phyloP scores from a whole-genome alignment of 495 filamentous ascomycete species.

The Daldinia grandis region DNA sequence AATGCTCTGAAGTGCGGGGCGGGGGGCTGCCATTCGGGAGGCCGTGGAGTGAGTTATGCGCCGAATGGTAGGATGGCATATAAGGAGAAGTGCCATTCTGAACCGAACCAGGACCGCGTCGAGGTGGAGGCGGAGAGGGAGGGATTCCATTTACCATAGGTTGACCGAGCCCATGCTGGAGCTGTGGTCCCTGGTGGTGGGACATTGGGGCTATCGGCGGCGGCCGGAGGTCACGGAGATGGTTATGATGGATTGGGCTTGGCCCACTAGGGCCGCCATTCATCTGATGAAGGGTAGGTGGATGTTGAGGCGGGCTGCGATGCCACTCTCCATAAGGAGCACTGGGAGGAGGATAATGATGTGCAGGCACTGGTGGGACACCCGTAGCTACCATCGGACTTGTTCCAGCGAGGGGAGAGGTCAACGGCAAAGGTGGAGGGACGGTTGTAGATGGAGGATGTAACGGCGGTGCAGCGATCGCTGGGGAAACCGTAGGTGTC shows the following conservation, averaged over 20 bases:
- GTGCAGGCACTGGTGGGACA: slow-evolving; percentile 43
- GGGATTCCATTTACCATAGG: slow-evolving; percentile 53
- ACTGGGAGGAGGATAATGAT: slow-evolving; percentile 53
- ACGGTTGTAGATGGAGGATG: slow-evolving; percentile 33
- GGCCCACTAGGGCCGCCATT: slow-evolving; percentile 48
- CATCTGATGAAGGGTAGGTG: slow-evolving; percentile 50
- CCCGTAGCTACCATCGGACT: slow-evolving; percentile 44
- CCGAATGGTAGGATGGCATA: slow-evolving; percentile 39
- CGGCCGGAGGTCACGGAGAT: slow-evolving; percentile 53
- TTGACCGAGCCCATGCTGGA: slow-evolving; percentile 53
- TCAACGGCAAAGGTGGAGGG: slow-evolving; percentile 39
- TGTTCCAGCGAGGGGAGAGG: slow-evolving; percentile 30
- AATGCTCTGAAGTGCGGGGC: slow-evolving; percentile 44
- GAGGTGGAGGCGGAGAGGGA: slow-evolving; percentile 54
- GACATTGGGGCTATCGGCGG: slow-evolving; percentile 51
- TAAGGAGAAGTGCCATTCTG: slow-evolving; percentile 34
- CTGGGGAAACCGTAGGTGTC: slow-evolving; percentile 22
- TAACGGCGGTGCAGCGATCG: slow-evolving; percentile 31
- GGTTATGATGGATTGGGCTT: slow-evolving; percentile 51
- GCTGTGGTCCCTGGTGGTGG: slow-evolving; percentile 46
- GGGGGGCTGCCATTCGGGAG: slow-evolving; percentile 49
- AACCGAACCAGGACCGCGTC: slow-evolving; percentile 32
- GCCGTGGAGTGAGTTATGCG: slow-evolving; percentile 49
- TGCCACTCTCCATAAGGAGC: slow-evolving; percentile 47
- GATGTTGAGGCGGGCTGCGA: slow-evolving; percentile 45